These are phyloP conservation scores for Brettanomyces nanus DNA, from an alignment of 805 yeast genomes.

Conservation along the genomic window DNA sequence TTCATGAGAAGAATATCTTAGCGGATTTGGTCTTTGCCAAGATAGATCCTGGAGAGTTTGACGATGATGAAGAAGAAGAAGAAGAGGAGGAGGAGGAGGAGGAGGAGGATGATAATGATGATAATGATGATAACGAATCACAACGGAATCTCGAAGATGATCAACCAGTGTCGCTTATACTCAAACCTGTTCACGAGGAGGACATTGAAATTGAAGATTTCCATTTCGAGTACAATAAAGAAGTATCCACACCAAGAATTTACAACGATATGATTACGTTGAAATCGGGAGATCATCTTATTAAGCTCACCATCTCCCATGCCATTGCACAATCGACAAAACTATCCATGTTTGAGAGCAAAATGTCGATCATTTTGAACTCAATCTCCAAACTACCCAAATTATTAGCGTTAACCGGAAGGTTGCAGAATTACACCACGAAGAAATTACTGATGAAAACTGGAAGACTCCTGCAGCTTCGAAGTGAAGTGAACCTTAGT, in stretches of 20 bases:
- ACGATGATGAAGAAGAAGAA: slow-evolving; percentile 30
- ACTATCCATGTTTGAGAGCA: slow-evolving; percentile 80
- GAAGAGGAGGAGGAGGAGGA: slow-evolving; percentile 29
- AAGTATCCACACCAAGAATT: slow-evolving; percentile 50
- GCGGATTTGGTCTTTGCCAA: slow-evolving; percentile 82
- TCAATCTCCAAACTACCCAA: slow-evolving; percentile 88
- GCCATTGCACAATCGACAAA: slow-evolving; percentile 97
- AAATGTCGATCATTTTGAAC: slow-evolving; percentile 76
- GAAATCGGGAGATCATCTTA: slow-evolving; percentile 84
- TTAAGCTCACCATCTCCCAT: slow-evolving; percentile 87
- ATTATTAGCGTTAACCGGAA: slow-evolving; percentile 82
- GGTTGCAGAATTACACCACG: slow-evolving; percentile 66
- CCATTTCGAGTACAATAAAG: slow-evolving; percentile 55
- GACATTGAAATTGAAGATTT: slow-evolving; percentile 91
- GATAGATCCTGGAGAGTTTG: slow-evolving; percentile 33
- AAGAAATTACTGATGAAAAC: slow-evolving; percentile 81
- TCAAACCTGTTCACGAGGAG: slow-evolving; percentile 73
- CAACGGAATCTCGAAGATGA: slow-evolving; percentile 5
- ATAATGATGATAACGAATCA: slow-evolving; percentile 2
- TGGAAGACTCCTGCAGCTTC: slow-evolving; percentile 79
- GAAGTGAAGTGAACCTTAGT: slow-evolving; percentile 89
- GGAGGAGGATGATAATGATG: slow-evolving; percentile 16
- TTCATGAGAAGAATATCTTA: slow-evolving; percentile 85
- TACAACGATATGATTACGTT: slow-evolving; percentile 92
- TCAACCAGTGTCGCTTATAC: slow-evolving; percentile 35